Conservation (phyloP, 2,329 filamentous ascomycete species). For the Colletotrichum tropicicola region DNA sequence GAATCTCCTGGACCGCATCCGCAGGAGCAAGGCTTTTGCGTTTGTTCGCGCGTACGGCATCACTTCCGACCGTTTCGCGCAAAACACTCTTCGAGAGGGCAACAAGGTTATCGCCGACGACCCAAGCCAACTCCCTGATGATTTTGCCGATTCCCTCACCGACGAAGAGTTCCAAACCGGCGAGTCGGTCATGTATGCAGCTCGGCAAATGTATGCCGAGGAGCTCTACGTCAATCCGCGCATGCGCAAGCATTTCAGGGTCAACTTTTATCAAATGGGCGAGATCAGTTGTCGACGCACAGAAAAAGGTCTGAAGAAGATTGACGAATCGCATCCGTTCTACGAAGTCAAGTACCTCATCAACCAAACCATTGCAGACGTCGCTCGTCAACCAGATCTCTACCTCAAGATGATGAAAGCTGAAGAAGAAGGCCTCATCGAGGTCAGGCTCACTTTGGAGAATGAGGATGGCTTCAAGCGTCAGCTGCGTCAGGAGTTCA, state of each 20-base stretch:
- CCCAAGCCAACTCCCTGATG: slow-evolving; percentile 79
- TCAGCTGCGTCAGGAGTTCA: slow-evolving; percentile 83
- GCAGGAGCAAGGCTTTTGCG: slow-evolving; percentile 80
- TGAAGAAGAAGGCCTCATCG: slow-evolving; percentile 91
- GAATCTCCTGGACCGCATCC: slow-evolving; percentile 83
- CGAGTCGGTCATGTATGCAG: slow-evolving; percentile 78
- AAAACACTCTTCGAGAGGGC: slow-evolving; percentile 83
- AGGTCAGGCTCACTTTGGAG: slow-evolving; percentile 82
- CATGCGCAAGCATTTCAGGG: slow-evolving; percentile 86
- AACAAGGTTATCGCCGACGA: slow-evolving; percentile 88
- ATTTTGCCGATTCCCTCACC: slow-evolving; percentile 83
- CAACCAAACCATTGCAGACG: slow-evolving; percentile 84
- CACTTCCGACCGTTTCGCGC: slow-evolving; percentile 85
- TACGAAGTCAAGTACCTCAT: slow-evolving; percentile 98
- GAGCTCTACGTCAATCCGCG: slow-evolving; percentile 89
- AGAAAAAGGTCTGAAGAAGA: slow-evolving; percentile 91
- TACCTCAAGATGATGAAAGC: slow-evolving; percentile 98
- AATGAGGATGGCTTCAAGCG: slow-evolving; percentile 79
- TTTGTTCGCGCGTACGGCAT: slow-evolving; percentile 93
- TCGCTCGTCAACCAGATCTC: slow-evolving; percentile 85
- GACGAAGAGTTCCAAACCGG: slow-evolving; percentile 79
- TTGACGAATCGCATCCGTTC: slow-evolving; percentile 94
- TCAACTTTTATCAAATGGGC: slow-evolving; percentile 84
- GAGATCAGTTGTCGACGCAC: slow-evolving; percentile 89
- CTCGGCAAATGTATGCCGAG: slow-evolving; percentile 89